phyloP scores from a whole-genome alignment of 2,329 filamentous ascomycete genomes.

The Colletotrichum trifolii region DNA sequence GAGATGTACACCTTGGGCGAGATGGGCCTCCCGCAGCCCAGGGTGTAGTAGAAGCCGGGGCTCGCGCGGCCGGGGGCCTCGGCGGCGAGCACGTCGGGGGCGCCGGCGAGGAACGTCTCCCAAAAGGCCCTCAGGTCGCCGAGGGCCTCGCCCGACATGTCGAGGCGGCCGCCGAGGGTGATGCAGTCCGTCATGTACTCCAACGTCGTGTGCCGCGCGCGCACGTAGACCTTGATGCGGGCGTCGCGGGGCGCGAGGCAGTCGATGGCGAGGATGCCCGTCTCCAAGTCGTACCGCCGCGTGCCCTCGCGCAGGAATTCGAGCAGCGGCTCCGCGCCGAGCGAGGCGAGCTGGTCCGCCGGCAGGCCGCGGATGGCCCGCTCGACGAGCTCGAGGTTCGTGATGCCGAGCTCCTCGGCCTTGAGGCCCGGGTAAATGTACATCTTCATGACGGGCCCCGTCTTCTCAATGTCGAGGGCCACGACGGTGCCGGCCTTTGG shows the following conservation, averaged over 20 bases:
- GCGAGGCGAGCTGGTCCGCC: constrained; percentile 10
- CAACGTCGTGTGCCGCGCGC: constrained; percentile 27
- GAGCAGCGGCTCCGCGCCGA: constrained; percentile 18
- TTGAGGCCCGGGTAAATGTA: constrained; percentile 33
- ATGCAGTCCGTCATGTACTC: constrained; percentile 35
- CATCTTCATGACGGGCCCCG: constrained; percentile 32
- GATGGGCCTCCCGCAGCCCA: constrained; percentile 25
- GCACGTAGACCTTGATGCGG: constrained; percentile 31
- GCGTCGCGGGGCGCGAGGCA: constrained; percentile 23
- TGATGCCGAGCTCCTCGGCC: constrained; percentile 31
- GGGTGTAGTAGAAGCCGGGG: constrained; percentile 34
- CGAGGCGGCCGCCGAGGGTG: constrained; percentile 26
- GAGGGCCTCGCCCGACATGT: constrained; percentile 32
- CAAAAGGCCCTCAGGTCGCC: constrained; percentile 32
- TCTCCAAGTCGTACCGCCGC: constrained; percentile 28
- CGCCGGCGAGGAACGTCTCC: constrained; percentile 17
- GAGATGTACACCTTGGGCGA: constrained; percentile 33
- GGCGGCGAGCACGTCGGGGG: constrained; percentile 16
- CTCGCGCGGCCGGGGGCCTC: constrained; percentile 28
- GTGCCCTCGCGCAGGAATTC: constrained; percentile 30
- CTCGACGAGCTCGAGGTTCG: constrained; percentile 30
- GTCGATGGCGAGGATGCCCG: constrained; percentile 31
- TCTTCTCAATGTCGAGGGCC: constrained; percentile 34
- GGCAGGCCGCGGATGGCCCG: constrained; percentile 26
- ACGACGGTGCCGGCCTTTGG: constrained; percentile 31